Evolutionary conservation across 371 early-diverging fungal species (phyloP), one percentile per base, ranked within the genome.

Genomic region (Mucor indicus): DNA sequence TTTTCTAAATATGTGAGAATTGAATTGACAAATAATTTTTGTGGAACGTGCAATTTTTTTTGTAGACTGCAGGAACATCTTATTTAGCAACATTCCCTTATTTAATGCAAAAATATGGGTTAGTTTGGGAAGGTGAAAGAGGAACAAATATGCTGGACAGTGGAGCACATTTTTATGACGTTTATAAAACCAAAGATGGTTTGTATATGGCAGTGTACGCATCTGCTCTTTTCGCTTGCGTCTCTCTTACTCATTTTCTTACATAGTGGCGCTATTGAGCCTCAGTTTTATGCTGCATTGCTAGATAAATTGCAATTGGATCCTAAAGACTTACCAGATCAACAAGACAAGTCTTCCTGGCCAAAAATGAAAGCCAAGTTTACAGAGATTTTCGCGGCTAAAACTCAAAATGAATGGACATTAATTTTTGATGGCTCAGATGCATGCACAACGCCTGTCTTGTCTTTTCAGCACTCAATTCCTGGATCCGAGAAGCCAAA

Each of bases 381-480:
- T 50, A 63, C 62, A 15, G 50, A 57, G 3, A 55, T 75, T 16
- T 86, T 89, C 59, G 50, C 50, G 2, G 38, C 64, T 21, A 85
- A 81, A 56, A 84, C 86, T 0, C 84, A 79, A 35, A 68, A 66
- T 0, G 86, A 87, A 57, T 89, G 90, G 90, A 64, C 64, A 2
- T 44, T 51, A n/a, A 70, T 87, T 7, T 87, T 86, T 67, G 72
- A 79, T 29, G 67, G 72, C 5, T 79, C 79, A 3, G 90, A 89
- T 60, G 86, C 90, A 1, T 89, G 90, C 57, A 81, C 80, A 3
- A 81, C 85, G 2, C 87, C 90, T n/a, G 78, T 89, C 5, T 57
- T 87, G 29, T 72, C 72, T 1, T 62, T 62, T 23, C 69, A 72
- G 64, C 9, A 62, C 67, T 24, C 16, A 17, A 9, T 13, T 9